Evolutionary conservation across 768 basidiomycete species (phyloP), one percentile per base, ranked within the genome.

Genomic region (Suillus placidus): DNA sequence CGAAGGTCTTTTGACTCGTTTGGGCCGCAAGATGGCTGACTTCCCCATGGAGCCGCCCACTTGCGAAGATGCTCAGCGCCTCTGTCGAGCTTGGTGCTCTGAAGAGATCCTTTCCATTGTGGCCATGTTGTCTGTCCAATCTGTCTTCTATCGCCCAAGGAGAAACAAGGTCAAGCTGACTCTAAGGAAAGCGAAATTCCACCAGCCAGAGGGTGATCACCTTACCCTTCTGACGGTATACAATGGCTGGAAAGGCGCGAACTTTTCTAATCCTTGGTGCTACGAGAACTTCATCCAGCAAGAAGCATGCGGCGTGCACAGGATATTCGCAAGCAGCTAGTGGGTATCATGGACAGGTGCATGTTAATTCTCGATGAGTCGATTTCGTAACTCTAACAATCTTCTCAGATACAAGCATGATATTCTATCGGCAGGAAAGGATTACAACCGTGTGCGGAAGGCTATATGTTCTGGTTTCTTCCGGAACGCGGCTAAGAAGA

Each of bases 171-270:
- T 13, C 97, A 99, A 79, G 97, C 97, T 0, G 97, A 99, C 78
- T 95, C 96, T 42, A 99, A 99, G 99, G 82, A 99, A 99, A 78
- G 97, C 97, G 38, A 99, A 99, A 78, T 99, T 99, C 80, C 97
- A 99, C 79, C 94, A 98, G 75, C 94, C 97, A 1, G 97, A 99
- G 80, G 97, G 97, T 10, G 97, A 99, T 73, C 93, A 99, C 75
- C 80, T 97, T 40, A 97, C 94, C 13, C 78, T 96, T 43, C 80
- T 95, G 67, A 92, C 97, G 7, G 97, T 99, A 3, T 99, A 99
- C 80, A 99, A 99, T 71, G 97, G 94, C 18, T 99, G 97, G 97
- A 97, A 98, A 74, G 89, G 84, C 6, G 93, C 91, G 65, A 97
- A 93, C 76, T 99, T 97, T 75, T 95, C 94, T 40, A 97, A 97